Conservation (phyloP, 768 basidiomycete genomes). For the Psilocybe tampanensis region DNA sequence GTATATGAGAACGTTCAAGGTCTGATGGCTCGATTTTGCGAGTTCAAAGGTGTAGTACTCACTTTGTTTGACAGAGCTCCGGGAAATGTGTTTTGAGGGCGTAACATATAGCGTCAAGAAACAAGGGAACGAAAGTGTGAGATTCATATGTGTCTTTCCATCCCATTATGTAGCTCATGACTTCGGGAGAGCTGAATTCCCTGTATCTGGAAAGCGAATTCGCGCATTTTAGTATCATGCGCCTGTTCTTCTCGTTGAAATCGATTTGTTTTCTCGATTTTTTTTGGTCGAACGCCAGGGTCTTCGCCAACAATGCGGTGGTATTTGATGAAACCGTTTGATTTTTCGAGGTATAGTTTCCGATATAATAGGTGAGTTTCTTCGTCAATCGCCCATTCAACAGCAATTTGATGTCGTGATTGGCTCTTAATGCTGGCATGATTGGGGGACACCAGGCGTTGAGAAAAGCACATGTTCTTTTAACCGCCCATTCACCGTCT, state of each 20-base stretch:
- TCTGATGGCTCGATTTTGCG: slow-evolving; percentile 10
- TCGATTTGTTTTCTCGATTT: slow-evolving; percentile 9
- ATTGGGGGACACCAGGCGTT: slow-evolving; percentile 33
- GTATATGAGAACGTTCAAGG: no score
- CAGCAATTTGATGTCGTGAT: slow-evolving; percentile 43
- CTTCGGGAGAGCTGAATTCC: slow-evolving; percentile 40
- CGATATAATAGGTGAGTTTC: slow-evolving; percentile 42
- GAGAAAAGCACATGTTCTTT: slow-evolving; percentile 19
- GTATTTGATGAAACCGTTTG: slow-evolving; percentile 35
- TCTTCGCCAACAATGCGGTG: slow-evolving; percentile 37
- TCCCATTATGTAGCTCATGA: no score
- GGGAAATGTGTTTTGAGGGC: not conserved
- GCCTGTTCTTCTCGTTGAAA: slow-evolving; percentile 22
- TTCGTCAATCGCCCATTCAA: slow-evolving; percentile 26
- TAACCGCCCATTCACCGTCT: slow-evolving; percentile 30
- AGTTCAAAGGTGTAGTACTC: no score
- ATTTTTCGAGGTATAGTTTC: slow-evolving; percentile 42
- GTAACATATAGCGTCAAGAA: not conserved
- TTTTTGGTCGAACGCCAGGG: slow-evolving; percentile 26
- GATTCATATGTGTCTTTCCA: slow-evolving; percentile 40
- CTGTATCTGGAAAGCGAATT: slow-evolving; percentile 33
- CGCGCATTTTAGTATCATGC: slow-evolving; percentile 32
- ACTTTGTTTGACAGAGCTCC: no score
- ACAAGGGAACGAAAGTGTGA: slow-evolving; percentile 42
- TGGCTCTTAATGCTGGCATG: slow-evolving; percentile 23